These are phyloP conservation scores for Xenoacremonium recifei DNA, from an alignment of 2,329 filamentous ascomycete species.

Conservation along the genomic window DNA sequence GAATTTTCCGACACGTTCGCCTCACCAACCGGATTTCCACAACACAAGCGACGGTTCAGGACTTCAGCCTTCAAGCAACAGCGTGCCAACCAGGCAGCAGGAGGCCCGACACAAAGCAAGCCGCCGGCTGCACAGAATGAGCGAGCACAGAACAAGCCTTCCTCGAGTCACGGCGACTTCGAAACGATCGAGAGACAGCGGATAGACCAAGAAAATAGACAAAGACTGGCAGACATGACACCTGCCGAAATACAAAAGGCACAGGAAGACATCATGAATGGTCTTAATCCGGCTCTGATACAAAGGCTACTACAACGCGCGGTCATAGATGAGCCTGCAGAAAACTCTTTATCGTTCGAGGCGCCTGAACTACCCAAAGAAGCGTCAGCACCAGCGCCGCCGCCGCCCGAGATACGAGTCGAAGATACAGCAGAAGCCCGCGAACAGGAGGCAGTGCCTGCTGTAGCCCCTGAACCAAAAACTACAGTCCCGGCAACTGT, in stretches of 20 bases:
- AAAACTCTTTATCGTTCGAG: slow-evolving; percentile 45
- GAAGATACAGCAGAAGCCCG: slow-evolving; percentile 28
- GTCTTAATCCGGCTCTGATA: slow-evolving; percentile 72
- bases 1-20: slow-evolving; percentile 48
- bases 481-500: slow-evolving; percentile 1
- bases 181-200: slow-evolving; percentile 61
- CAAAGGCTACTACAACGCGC: slow-evolving; percentile 74
- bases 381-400: slow-evolving; percentile 7
- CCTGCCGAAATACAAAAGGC: slow-evolving; percentile 78
- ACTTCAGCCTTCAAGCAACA: slow-evolving; percentile 76
- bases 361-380: slow-evolving; percentile 18
- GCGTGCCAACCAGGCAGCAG: slow-evolving; percentile 24
- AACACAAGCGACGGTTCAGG: slow-evolving; percentile 73
- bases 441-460: slow-evolving; percentile 1
- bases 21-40: slow-evolving; percentile 74
- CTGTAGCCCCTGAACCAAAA: slow-evolving; percentile 1
- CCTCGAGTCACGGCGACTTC: slow-evolving; percentile 17
- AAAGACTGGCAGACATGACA: slow-evolving; percentile 75
- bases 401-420: slow-evolving; percentile 33
- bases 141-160: background rate
- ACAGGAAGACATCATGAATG: slow-evolving; percentile 74
- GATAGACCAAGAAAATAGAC: slow-evolving; percentile 82
- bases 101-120: background rate
- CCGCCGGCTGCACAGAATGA: background rate
- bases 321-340: slow-evolving; percentile 65